These are phyloP conservation scores for Talinum fruticosum DNA, from an alignment of 148 eudicot species.

Conservation along the genomic window DNA sequence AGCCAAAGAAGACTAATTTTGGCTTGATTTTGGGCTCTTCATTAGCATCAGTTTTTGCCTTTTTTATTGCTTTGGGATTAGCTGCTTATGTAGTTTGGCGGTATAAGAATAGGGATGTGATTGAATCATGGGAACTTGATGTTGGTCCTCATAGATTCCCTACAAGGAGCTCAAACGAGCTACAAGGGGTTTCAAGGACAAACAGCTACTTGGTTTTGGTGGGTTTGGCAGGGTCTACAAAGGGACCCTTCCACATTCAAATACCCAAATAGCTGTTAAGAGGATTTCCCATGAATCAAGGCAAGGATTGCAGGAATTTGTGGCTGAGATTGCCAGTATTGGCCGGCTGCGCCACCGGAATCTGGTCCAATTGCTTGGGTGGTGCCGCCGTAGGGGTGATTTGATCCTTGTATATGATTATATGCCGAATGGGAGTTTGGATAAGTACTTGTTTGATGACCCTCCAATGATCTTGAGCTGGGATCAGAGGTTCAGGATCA, in stretches of 20 bases:
- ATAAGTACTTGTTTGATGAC: conserved; percentile 51
- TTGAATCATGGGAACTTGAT: conserved; percentile 79
- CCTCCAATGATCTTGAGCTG: conserved; percentile 45
- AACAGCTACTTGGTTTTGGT: conserved; percentile 68
- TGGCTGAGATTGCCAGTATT: conserved; percentile 64
- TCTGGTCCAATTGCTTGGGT: conserved; percentile 64
- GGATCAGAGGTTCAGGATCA: conserved; percentile 65
- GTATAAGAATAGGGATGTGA: conserved; percentile 56
- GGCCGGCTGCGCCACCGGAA: conserved; percentile 73
- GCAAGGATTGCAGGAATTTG: conserved; percentile 66
- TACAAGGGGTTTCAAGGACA: conserved; percentile 61
- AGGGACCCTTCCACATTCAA: conserved; percentile 49
- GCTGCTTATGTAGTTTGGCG: conserved; percentile 33
- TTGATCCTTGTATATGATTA: conserved; percentile 75
- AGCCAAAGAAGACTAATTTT: conserved; percentile 28
- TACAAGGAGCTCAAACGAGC: conserved; percentile 71
- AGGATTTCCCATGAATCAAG: conserved; percentile 62
- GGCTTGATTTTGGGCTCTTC: conserved; percentile 39
- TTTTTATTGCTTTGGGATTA: conserved; percentile 28
- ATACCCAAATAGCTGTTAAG: conserved; percentile 61
- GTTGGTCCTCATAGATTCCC: conserved; percentile 70
- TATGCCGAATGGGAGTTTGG: conserved; percentile 86
- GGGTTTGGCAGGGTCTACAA: conserved; percentile 82
- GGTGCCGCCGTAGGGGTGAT: conserved; percentile 68
- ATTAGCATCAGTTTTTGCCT: conserved; percentile 27